Evolutionary conservation across 345 rosid species (phyloP).

Genomic region (Gossypium sturtianum): DNA sequence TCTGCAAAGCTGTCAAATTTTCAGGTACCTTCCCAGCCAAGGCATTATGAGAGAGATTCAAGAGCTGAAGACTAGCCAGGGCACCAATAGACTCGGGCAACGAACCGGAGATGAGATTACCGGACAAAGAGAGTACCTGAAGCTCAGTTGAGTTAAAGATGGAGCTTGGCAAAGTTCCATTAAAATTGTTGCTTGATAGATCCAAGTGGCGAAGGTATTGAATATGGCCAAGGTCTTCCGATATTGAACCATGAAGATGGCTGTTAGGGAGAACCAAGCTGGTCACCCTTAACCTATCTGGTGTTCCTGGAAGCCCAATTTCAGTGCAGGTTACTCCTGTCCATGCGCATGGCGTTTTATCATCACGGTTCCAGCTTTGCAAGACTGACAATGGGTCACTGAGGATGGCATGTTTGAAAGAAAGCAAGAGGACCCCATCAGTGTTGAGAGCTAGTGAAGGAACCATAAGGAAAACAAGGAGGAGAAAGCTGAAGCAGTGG

Average conservation of each 20-base stretch:
- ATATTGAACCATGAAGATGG: constrained; percentile 60
- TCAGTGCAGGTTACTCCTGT: constrained; percentile 55
- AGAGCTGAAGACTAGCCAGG: constrained; percentile 33
- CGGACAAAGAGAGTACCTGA: constrained; percentile 41
- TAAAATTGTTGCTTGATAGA: constrained; percentile 61
- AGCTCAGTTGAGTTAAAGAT: constrained; percentile 54
- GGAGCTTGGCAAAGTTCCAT: constrained; percentile 53
- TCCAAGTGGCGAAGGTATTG: constrained; percentile 48
- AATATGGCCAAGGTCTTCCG: constrained; percentile 43
- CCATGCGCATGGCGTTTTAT: constrained; percentile 66
- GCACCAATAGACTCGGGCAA: constrained; percentile 42
- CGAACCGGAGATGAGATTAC: constrained; percentile 59
- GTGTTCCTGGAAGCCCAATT: constrained; percentile 32
- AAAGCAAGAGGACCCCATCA: constrained; percentile 55
- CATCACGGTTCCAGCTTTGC: constrained; percentile 54
- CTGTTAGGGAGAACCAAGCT: constrained; percentile 47
- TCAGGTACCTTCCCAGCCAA: constrained; percentile 57
- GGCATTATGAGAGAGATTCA: constrained; percentile 80
- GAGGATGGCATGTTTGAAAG: constrained; percentile 61
- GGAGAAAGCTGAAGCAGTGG: constrained; percentile 18
- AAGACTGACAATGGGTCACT: constrained; percentile 58
- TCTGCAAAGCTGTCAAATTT: constrained; percentile 38
- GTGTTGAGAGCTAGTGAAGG: constrained; percentile 47
- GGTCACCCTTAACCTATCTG: constrained; percentile 58
- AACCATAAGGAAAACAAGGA: background rate